These are phyloP conservation scores for Bisporella sp. DNA, from an alignment of 2,329 filamentous ascomycete species.

Conservation along the genomic window DNA sequence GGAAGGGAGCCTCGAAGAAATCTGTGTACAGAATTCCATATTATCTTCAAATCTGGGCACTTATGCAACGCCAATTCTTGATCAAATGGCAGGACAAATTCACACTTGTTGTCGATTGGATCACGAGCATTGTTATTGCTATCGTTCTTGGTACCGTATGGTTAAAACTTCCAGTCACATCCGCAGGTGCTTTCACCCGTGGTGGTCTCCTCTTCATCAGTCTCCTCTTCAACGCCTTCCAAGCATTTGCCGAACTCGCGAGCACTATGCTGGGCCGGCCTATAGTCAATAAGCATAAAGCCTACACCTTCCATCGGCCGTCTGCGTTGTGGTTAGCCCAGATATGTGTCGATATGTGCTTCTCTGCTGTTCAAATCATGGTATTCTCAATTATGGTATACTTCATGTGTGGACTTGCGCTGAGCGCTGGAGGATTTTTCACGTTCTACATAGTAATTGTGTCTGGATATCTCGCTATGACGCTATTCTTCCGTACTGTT, in stretches of 20 bases:
- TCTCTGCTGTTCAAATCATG: conserved; percentile 50
- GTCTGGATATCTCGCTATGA: conserved; percentile 46
- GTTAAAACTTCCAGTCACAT: conserved; percentile 58
- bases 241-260: conserved; percentile 72
- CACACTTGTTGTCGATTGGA: conserved; percentile 67
- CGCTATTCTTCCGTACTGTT: conserved; percentile 47
- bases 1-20: conserved; percentile 59
- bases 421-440: conserved; percentile 48
- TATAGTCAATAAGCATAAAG: conserved; percentile 78
- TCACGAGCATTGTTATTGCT: conserved; percentile 63
- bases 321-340: conserved; percentile 55
- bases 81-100: conserved; percentile 84
- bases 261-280: conserved; percentile 68
- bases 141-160: conserved; percentile 77
- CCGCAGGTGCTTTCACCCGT: conserved; percentile 69
- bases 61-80: conserved; percentile 77
- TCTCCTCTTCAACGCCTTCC: conserved; percentile 81
- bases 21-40: conserved; percentile 83
- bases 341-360: conserved; percentile 45
- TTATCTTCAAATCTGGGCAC: conserved; percentile 72
- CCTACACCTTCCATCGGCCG: conserved; percentile 49
- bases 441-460: conserved; percentile 50
- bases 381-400: conserved; percentile 52
- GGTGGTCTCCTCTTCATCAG: conserved; percentile 76
- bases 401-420: conserved; percentile 54